Evolutionary conservation across 345 rosid species (phyloP), one percentile per base, ranked within the genome.

Genomic region (Sisymbrium irio): DNA sequence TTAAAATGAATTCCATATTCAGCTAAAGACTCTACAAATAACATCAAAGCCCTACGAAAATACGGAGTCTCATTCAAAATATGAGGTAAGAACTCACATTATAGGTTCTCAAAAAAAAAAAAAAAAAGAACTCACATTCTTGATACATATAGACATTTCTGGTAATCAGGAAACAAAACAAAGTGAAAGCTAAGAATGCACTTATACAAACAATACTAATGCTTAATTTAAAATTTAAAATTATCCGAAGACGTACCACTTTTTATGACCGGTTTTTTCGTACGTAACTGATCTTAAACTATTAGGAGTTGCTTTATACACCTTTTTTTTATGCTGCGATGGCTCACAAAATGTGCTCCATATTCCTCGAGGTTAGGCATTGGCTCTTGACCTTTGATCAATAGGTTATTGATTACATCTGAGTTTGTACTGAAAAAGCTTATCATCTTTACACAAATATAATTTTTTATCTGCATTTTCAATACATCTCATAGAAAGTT

Each of bases 311-410:
- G 14, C 39, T n/a, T 30, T 59, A 6, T n/a, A 50, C 30, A 51
- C 33, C 17, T 9, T 5, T 19, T 19, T 62, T 4, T 36, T 30
- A 4, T 44, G 64, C 63, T 22, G 22, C 8, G 18, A 12, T 37
- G 71, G 17, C 70, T 49, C 47, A 32, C 33, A 56, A 55, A 55
- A 27, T 5, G 37, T 14, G 45, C 15, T 10, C 30, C 7, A 11
- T 15, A 4, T 20, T n/a, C n/a, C 35, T 37, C 42, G 33, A 58
- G 27, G 53, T 18, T 46, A 19, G 6, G 33, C 50, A 58, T 49
- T 32, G 62, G 28, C 73, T 39, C 61, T 58, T 74, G 73, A 41
- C 68, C 46, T 22, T 22, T 14, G 7, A 66, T 28, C 73, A 57
- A 66, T 25, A 27, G 49, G 71, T 55, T 1, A 22, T 1, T 22